These are phyloP conservation scores for Fusarium tjaetaba DNA, from an alignment of 2,329 filamentous ascomycete species.

Conservation along the genomic window DNA sequence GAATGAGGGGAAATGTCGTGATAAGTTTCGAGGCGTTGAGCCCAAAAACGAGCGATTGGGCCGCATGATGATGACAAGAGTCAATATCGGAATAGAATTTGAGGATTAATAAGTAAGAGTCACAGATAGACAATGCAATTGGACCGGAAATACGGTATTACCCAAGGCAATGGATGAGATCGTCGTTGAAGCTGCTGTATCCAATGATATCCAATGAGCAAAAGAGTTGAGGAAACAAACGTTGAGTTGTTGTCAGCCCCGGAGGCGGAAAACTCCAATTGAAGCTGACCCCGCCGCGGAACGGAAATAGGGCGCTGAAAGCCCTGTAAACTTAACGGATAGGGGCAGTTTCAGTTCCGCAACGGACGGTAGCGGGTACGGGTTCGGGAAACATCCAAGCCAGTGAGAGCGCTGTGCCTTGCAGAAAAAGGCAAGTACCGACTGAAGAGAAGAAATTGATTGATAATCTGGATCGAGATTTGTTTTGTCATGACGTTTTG, in stretches of 20 bases:
- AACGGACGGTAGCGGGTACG: constrained; percentile 28
- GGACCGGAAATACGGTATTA: background rate
- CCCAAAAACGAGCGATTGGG: constrained; percentile 12
- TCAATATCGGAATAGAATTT: background rate
- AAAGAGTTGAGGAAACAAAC: constrained; percentile 6
- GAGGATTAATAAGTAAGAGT: background rate
- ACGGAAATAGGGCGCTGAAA: constrained; percentile 7
- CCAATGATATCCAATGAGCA: constrained; percentile 37
- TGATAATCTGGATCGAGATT: constrained; percentile 8
- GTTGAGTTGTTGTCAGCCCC: constrained; percentile 27
- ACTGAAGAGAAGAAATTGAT: background rate
- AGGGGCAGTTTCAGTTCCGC: constrained; percentile 6
- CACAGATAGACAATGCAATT: background rate
- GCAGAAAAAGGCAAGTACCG: constrained; percentile 16
- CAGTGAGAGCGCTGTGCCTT: constrained; percentile 20
- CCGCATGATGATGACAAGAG: constrained; percentile 13
- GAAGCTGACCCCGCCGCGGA: background rate
- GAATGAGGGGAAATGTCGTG: constrained; percentile 12
- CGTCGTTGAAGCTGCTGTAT: constrained; percentile 28
- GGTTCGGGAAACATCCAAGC: background rate
- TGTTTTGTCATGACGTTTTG: constrained; percentile 22
- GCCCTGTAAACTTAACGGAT: background rate
- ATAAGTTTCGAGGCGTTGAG: constrained; percentile 8
- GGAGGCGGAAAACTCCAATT: constrained; percentile 31
- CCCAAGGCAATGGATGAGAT: background rate